Evolutionary conservation across 495 filamentous ascomycete species (phyloP), one percentile per base, ranked within the genome.

Genomic region (Polyplosphaeria fusca): DNA sequence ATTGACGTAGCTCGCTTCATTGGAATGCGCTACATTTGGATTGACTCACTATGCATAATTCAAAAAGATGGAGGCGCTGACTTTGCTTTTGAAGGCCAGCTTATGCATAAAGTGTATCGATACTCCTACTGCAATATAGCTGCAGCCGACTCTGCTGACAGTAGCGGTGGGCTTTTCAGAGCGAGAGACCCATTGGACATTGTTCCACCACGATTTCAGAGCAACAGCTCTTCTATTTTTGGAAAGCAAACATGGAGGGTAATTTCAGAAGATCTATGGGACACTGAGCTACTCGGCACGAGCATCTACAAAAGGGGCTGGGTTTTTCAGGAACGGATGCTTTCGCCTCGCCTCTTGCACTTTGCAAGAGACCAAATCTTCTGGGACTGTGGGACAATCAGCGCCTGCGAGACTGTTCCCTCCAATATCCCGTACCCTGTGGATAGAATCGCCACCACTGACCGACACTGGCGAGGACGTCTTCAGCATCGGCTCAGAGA

Each of bases 321-420:
- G 60, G 60, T 63, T 13, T 63, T 63, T 19, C 60, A 63, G 57
- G 60, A 63, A 38, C 53, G 60, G 1, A 63, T 63, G 60, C 49
- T 63, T 2, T 24, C 60, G 13, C 60, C 60, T 13, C 60, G 60
- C 14, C 42, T 58, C 11, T 42, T 63, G 2, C 60, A 63, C 28
- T 63, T 63, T 28, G 60, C 60, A 3, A 18, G 48, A 2, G 14
- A n/a, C 12, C 60, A 63, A 30, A 58, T 63, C 20, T 63, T 58
- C 48, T 63, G 60, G 60, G 60, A 63, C 24, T 63, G 60, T 30
- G 23, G 38, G 20, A 11, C 39, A 19, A n/a, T 58, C 3, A 58
- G 53, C 20, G 60, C 60, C 4, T 58, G 60, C 38, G 60, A 63
- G 19, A 35, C 54, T 1, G 28, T 63, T 1, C 60, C 60, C 4